Evolutionary conservation across 306 rosid species (phyloP).

Genomic region (Phaseolus lunatus): DNA sequence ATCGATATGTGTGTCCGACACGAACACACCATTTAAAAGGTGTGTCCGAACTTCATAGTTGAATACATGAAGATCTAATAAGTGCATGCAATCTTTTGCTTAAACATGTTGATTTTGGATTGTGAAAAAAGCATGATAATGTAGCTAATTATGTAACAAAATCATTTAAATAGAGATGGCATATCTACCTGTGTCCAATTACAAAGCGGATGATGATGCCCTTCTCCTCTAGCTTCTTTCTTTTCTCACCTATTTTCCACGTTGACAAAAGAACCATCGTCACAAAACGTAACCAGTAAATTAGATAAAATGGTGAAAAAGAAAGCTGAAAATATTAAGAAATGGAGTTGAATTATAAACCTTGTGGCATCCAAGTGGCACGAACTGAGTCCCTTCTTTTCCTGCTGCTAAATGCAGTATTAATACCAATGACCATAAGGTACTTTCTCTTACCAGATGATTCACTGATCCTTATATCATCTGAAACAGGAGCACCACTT

Average conservation of each 20-base stretch:
- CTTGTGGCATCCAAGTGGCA: conserved; percentile 98
- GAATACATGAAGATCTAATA: neutral
- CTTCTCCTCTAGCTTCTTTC: conserved; percentile 96
- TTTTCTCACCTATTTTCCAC: conserved; percentile 78
- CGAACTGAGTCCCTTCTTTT: conserved; percentile 98
- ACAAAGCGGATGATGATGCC: conserved; percentile 91
- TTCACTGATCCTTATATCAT: conserved; percentile 54
- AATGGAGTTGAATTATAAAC: conserved; percentile 49
- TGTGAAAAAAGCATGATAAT: neutral
- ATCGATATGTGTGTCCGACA: no score
- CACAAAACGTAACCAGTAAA: conserved; percentile 40
- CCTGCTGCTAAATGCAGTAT: conserved; percentile 98
- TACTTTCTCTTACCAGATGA: conserved; percentile 72
- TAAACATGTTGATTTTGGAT: conserved; percentile 5
- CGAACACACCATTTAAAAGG: no score
- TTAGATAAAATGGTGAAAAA: neutral
- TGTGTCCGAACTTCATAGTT: no score
- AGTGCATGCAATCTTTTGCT: neutral
- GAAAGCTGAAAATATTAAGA: conserved; percentile 5
- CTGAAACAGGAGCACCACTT: conserved; percentile 73
- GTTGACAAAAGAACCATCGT: conserved; percentile 51
- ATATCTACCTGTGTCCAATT: conserved; percentile 90
- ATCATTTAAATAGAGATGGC: conserved; percentile 24
- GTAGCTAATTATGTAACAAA: conserved; percentile 6
- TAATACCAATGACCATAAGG: conserved; percentile 91